Base-by-base conservation (phyloP, 768 basidiomycete genomes). In the Boletellus emodensis region DNA sequence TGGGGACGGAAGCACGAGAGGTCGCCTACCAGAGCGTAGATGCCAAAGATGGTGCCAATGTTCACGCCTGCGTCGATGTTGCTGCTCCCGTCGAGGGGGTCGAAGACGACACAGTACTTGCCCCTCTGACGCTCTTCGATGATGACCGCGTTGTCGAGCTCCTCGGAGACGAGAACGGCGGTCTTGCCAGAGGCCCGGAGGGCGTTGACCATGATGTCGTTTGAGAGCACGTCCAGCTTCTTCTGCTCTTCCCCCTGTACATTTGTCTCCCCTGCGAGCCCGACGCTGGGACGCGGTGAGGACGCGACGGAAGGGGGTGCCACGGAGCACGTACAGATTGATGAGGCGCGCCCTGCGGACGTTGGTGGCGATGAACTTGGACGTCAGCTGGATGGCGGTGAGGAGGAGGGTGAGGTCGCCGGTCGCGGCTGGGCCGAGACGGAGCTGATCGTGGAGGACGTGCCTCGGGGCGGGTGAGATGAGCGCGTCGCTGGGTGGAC, bases 21-120 rank as follows among this genome's bases (percentile, higher is more conserved):
- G 10, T 37, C 22, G 80, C 92, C 56, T 58, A 94, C 94, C 54
- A 95, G 73, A 61, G 82, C 82, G 75, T 98, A 99, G 57, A 99
- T 85, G 41, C 96, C 95, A 69, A 99, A 98, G 75, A 97, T 96
- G 52, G 93, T 94, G 8, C 91, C 90, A 65, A 96, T 94, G 71
- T 96, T 96, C 46, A 95, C 94, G 81, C 94, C 95, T 57, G 95
- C 94, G 67, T 95, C 94, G 73, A 97, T 97, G 74, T 96, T 96
- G 75, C 88, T 91, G 65, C 85, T 89, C 48, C 94, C 94, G 62
- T 98, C 94, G 44, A 96, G 81, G 34, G 96, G 96, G 71, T 99
- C 96, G 61, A 99, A 99, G 3, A 98, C 96, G 59, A 98, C 95
- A 62, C 94, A 96, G 74, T 97, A 98, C 69, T 80, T 84, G 59